phyloP scores from a whole-genome alignment of 495 filamentous ascomycete species.

The Aspergillus mulundensis region DNA sequence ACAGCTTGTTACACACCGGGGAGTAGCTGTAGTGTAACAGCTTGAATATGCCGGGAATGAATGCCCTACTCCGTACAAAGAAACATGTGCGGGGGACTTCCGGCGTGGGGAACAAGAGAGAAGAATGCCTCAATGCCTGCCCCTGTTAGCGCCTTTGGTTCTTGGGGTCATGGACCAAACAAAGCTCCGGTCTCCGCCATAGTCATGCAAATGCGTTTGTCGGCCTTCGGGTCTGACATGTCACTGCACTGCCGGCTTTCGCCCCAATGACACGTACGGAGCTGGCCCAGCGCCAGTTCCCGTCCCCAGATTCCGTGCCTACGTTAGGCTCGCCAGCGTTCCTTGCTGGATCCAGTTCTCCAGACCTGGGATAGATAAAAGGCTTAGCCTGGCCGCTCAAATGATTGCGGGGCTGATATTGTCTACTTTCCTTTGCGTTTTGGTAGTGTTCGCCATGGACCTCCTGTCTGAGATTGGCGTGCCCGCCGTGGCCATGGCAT shows the following conservation, averaged over 20 bases:
- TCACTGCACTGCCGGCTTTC: constrained; percentile 8
- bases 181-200: not conserved
- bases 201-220: no score
- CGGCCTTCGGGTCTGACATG: constrained; percentile 4
- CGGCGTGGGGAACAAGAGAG: not conserved
- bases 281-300: constrained; percentile 21
- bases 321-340: not conserved
- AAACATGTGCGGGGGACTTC: not conserved
- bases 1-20: no score
- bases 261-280: not conserved
- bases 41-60: no score
- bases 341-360: not conserved
- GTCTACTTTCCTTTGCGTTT: not conserved
- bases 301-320: constrained; percentile 22
- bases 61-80: no score
- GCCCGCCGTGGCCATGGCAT: constrained; percentile 34
- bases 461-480: constrained; percentile 32
- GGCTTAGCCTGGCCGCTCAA: not conserved
- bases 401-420: not conserved
- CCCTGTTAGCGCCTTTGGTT: no score
- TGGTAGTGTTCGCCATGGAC: constrained; percentile 26
- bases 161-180: no score
- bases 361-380: not conserved
- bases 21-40: not conserved
- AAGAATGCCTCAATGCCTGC: no score